phyloP scores from a whole-genome alignment of 1,284 basidiomycete genomes.

The Cryptococcus floricola region DNA sequence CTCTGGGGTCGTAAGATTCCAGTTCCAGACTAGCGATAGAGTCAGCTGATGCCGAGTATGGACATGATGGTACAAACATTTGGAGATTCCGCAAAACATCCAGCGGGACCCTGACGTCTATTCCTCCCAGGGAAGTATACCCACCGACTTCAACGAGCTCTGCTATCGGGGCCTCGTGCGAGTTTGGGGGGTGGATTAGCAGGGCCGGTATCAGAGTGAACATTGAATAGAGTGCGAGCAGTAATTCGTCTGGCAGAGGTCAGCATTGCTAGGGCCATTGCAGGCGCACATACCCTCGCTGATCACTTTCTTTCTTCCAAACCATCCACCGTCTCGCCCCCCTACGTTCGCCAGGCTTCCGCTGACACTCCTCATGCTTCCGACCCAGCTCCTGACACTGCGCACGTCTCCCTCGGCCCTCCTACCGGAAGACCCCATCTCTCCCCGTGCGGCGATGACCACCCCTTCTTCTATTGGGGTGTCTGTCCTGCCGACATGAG shows the following conservation, averaged over 20 bases:
- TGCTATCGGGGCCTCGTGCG: constrained; percentile 40
- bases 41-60: neutral
- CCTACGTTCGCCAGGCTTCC: constrained; percentile 19
- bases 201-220: constrained; percentile 46
- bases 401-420: constrained; percentile 41
- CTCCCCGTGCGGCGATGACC: constrained; percentile 29
- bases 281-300: constrained; percentile 35
- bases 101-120: constrained; percentile 46
- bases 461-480: constrained; percentile 41
- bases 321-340: constrained; percentile 27
- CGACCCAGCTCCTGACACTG: constrained; percentile 48
- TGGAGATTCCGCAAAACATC: constrained; percentile 46
- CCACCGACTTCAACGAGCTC: constrained; percentile 45
- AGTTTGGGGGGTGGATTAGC: constrained; percentile 42
- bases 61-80: constrained; percentile 27
- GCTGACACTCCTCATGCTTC: constrained; percentile 45
- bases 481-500: constrained; percentile 45
- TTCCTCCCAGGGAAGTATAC: constrained; percentile 45
- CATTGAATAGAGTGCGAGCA: constrained; percentile 42
- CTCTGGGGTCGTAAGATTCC: constrained; percentile 45
- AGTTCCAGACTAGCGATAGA: constrained; percentile 39
- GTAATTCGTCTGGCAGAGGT: constrained; percentile 30
- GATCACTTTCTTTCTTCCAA: constrained; percentile 33
- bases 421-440: constrained; percentile 12
- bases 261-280: neutral